A percentile compares a stretch with the other conserved stretches of the same genome.
phyloP scores from a whole-genome alignment of 768 basidiomycete genomes.

The Cystofilobasidium ferigula region DNA sequence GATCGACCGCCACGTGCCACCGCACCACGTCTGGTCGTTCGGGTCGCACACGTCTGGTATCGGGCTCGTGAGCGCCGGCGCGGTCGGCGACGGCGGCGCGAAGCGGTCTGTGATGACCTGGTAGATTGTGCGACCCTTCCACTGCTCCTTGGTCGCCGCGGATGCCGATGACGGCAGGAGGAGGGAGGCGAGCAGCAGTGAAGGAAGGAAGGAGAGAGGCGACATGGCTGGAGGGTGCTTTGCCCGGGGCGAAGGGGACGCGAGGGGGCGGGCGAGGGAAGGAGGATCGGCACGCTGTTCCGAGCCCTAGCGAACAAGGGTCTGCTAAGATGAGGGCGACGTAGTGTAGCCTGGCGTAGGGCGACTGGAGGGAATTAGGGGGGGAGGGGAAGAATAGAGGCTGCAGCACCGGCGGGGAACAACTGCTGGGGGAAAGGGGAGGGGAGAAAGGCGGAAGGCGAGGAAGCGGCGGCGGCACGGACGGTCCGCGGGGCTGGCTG shows the following conservation, averaged over 20 bases:
- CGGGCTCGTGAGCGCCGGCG: slow-evolving; percentile 40
- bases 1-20: slow-evolving; percentile 69
- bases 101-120: slow-evolving; percentile 72
- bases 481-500: too few relatives aligned
- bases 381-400: too few relatives aligned
- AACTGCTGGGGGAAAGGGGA: too few relatives aligned
- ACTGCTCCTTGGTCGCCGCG: slow-evolving; percentile 60
- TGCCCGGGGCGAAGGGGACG: neutral
- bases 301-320: too few relatives aligned
- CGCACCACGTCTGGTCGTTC: slow-evolving; percentile 59
- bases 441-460: too few relatives aligned
- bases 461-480: too few relatives aligned
- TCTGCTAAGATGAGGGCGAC: too few relatives aligned
- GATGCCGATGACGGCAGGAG: neutral
- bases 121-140: slow-evolving; percentile 68
- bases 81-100: slow-evolving; percentile 51
- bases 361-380: too few relatives aligned
- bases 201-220: neutral
- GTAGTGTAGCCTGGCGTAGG: too few relatives aligned
- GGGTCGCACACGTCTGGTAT: slow-evolving; percentile 46
- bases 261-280: neutral
- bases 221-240: neutral
- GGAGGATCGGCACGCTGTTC: too few relatives aligned
- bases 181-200: neutral
- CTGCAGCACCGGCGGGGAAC: too few relatives aligned